phyloP scores from a whole-genome alignment of 2,329 filamentous ascomycete genomes.

The Penicillium verrucosum region DNA sequence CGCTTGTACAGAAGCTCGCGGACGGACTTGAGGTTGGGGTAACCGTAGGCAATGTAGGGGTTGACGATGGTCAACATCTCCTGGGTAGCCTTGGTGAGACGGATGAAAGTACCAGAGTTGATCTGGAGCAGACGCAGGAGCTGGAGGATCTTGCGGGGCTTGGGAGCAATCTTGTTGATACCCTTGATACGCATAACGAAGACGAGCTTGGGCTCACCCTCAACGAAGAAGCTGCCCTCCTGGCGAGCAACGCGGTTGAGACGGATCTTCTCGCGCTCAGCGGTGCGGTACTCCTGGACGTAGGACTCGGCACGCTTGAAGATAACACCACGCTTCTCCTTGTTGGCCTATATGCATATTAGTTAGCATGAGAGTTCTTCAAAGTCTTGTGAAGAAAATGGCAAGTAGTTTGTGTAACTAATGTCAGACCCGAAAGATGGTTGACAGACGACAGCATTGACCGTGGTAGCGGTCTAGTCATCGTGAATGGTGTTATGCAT shows the following conservation, averaged over 20 bases:
- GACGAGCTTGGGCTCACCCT: conserved; percentile 91
- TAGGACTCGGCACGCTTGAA: conserved; percentile 99
- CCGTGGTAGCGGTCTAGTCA: conserved; percentile 76
- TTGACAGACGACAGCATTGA: conserved; percentile 87
- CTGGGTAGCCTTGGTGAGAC: conserved; percentile 92
- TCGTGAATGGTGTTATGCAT: conserved; percentile 74
- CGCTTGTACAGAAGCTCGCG: conserved; percentile 99
- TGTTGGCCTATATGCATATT: conserved; percentile 69
- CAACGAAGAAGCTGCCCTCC: conserved; percentile 89
- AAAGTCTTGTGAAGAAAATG: conserved; percentile 11
- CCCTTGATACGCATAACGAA: conserved; percentile 99
- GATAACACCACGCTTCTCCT: conserved; percentile 97
- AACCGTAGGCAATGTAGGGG: conserved; percentile 98
- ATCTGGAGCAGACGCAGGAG: conserved; percentile 99
- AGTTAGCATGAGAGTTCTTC: conserved; percentile 27
- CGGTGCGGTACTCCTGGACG: conserved; percentile 98
- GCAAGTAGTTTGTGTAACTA: conserved; percentile 22
- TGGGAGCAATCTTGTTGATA: conserved; percentile 99
- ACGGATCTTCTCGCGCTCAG: conserved; percentile 97
- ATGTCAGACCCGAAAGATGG: conserved; percentile 71
- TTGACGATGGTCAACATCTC: conserved; percentile 99
- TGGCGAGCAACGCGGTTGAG: conserved; percentile 85
- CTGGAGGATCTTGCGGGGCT: conserved; percentile 99
- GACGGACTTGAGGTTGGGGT: conserved; percentile 98
- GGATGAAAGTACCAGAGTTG: conserved; percentile 99